These are phyloP conservation scores for Aspergillus conjunctus DNA, from an alignment of 495 filamentous ascomycete genomes.

Conservation along the genomic window DNA sequence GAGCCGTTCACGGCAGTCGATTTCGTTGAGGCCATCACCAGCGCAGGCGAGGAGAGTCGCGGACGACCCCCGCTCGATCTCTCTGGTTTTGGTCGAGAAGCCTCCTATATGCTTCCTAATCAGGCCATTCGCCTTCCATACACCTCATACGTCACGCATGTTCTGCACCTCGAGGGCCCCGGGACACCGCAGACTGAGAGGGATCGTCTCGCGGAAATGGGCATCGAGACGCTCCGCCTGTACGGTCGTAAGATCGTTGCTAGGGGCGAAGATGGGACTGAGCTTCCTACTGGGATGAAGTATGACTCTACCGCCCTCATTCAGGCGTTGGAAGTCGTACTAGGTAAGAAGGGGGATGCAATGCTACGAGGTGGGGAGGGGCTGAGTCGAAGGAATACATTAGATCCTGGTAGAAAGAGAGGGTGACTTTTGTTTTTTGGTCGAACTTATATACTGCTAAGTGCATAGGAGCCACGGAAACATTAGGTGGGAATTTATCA, in stretches of 20 bases:
- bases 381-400: constrained; percentile 68
- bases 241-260: constrained; percentile 66
- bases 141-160: constrained; percentile 75
- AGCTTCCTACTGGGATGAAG: constrained; percentile 52
- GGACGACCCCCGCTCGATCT: constrained; percentile 26
- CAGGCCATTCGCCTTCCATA: constrained; percentile 33
- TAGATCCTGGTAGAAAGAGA: constrained; percentile 46
- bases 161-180: constrained; percentile 76
- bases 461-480: neutral
- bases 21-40: constrained; percentile 76
- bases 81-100: too few species aligned
- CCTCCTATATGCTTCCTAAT: neutral
- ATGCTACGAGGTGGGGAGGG: constrained; percentile 47
- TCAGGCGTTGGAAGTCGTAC: constrained; percentile 76
- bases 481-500: too few species aligned
- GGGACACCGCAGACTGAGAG: constrained; percentile 72
- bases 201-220: constrained; percentile 60
- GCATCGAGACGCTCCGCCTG: constrained; percentile 74
- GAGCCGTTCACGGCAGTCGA: constrained; percentile 68
- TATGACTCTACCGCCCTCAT: constrained; percentile 78
- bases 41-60: constrained; percentile 57
- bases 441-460: neutral
- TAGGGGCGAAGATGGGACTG: constrained; percentile 27
- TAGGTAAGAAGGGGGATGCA: constrained; percentile 66
- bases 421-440: neutral